Percentiles rank a stretch among this genome's conserved stretches.
Conservation (phyloP, 345 rosid genomes). For the Citropsis articulata region DNA sequence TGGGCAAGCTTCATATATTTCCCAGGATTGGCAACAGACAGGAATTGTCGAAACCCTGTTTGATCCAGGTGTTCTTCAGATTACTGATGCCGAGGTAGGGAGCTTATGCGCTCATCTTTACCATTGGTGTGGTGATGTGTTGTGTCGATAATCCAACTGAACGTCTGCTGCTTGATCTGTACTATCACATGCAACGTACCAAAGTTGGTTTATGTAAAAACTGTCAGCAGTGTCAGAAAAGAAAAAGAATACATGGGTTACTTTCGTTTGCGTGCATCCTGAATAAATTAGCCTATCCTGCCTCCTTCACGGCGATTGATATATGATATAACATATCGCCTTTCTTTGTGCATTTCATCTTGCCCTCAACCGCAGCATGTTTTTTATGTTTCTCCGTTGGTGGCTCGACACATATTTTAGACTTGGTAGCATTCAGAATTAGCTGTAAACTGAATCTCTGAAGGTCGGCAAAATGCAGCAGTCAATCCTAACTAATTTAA, state of each 20-base stretch:
- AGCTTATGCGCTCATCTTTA: slow-evolving; percentile 4
- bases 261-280: background rate
- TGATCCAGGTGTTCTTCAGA: slow-evolving; percentile 19
- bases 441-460: background rate
- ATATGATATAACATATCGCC: too few relatives aligned
- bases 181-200: background rate
- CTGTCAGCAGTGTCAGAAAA: slow-evolving; percentile 12
- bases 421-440: background rate
- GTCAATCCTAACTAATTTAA: background rate
- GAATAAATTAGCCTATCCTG: background rate
- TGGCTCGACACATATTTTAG: background rate
- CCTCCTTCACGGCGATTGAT: background rate
- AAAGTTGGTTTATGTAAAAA: slow-evolving; percentile 23
- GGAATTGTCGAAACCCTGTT: slow-evolving; percentile 16
- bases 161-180: slow-evolving; percentile 4
- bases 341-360: background rate
- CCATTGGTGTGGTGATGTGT: background rate
- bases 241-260: slow-evolving; percentile 12
- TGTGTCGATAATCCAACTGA: background rate
- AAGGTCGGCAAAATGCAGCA: background rate
- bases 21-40: slow-evolving; percentile 13
- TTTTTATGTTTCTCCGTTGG: background rate
- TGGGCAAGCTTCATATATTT: slow-evolving; percentile 18
- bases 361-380: background rate
- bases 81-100: background rate